These are phyloP conservation scores for Cryptococcus maquisensis DNA, from an alignment of 1,284 basidiomycete genomes.

Conservation along the genomic window DNA sequence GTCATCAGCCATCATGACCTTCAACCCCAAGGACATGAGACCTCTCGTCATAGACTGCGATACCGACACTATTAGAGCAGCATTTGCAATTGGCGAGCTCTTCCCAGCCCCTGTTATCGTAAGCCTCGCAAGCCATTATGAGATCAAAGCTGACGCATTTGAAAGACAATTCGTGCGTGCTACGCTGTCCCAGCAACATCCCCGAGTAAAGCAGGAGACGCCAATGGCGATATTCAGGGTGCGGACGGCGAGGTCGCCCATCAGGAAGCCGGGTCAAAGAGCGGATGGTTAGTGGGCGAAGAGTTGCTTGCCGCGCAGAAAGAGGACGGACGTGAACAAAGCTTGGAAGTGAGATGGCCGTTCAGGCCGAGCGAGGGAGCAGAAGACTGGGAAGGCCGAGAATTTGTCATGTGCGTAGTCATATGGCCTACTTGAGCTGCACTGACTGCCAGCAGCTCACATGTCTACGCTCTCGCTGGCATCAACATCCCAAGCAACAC, in stretches of 20 bases:
- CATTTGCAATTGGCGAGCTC: conserved; percentile 34
- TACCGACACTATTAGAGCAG: conserved; percentile 31
- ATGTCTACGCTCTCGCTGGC: conserved; percentile 70
- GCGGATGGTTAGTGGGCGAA: conserved; percentile 79
- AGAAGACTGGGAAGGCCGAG: conserved; percentile 80
- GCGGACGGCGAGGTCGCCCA: conserved; percentile 3
- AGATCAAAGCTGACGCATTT: background rate
- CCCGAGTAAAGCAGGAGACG: conserved; percentile 5
- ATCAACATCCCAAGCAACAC: conserved; percentile 77
- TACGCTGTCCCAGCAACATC: conserved; percentile 31
- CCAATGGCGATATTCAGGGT: conserved; percentile 8
- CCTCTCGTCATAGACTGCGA: conserved; percentile 40
- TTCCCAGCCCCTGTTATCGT: conserved; percentile 34
- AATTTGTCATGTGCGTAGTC: conserved; percentile 73
- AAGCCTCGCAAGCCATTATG: background rate
- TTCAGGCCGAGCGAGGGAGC: conserved; percentile 68
- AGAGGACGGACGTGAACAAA: conserved; percentile 55
- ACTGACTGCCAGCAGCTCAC: conserved; percentile 58
- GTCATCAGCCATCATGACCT: conserved; percentile 12
- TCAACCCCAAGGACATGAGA: conserved; percentile 20
- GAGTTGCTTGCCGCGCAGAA: conserved; percentile 73
- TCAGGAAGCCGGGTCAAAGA: conserved; percentile 41
- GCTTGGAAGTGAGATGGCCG: conserved; percentile 74
- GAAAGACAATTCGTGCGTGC: conserved; percentile 26
- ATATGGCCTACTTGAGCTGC: background rate